Evolutionary conservation across 2,329 filamentous ascomycete species (phyloP).

Genomic region (Cytospora mali): DNA sequence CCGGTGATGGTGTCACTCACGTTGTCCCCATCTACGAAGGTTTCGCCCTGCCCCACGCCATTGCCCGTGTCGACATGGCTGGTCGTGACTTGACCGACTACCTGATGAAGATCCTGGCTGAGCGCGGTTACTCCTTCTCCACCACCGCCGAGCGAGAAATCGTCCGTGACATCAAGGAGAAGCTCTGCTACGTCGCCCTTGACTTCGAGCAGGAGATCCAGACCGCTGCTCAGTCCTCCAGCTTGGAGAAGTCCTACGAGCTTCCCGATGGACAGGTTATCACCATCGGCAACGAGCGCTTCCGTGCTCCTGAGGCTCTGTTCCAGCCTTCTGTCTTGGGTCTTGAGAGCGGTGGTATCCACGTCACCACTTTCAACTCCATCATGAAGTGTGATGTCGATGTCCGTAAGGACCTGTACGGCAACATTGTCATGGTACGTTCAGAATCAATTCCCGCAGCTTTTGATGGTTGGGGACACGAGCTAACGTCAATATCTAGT

Average conservation of each 20-base stretch:
- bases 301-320: slow-evolving; percentile 98
- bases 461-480: neutral
- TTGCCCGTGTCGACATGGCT: slow-evolving; percentile 99
- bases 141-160: slow-evolving; percentile 78
- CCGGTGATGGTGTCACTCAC: slow-evolving; percentile 99
- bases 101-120: slow-evolving; percentile 99
- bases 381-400: slow-evolving; percentile 99
- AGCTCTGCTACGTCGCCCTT: slow-evolving; percentile 99
- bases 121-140: slow-evolving; percentile 99
- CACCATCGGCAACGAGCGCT: slow-evolving; percentile 99
- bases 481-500: slow-evolving; percentile 60
- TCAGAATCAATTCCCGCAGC: slow-evolving; percentile 23
- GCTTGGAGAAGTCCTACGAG: slow-evolving; percentile 99
- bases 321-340: slow-evolving; percentile 98
- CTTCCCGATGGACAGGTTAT: slow-evolving; percentile 99
- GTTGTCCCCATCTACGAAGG: slow-evolving; percentile 99
- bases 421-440: slow-evolving; percentile 99
- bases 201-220: slow-evolving; percentile 99
- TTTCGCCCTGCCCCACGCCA: slow-evolving; percentile 99
- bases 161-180: slow-evolving; percentile 88
- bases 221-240: slow-evolving; percentile 98
- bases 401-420: slow-evolving; percentile 99
- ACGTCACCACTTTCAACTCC: slow-evolving; percentile 99
- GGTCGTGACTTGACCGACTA: slow-evolving; percentile 99
- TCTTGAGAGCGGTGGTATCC: slow-evolving; percentile 98